These are phyloP conservation scores for Sporisorium iseilematis-ciliati DNA, from an alignment of 1,284 basidiomycete genomes.

Conservation along the genomic window DNA sequence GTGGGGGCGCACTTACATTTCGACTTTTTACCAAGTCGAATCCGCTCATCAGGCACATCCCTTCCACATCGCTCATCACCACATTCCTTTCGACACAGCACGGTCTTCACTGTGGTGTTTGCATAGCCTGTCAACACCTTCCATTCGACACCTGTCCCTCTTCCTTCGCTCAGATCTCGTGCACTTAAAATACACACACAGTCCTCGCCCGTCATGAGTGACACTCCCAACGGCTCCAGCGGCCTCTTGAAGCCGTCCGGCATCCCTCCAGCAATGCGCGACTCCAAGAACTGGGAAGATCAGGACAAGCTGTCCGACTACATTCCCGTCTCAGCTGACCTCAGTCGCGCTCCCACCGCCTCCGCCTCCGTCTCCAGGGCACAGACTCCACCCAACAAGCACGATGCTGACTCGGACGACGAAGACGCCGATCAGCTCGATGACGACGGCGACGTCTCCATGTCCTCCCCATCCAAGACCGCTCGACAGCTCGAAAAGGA, in stretches of 20 bases:
- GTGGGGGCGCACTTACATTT: background rate
- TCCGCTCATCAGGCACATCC: background rate
- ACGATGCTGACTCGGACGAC: slow-evolving; percentile 24
- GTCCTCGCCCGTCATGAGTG: slow-evolving; percentile 22
- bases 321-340: slow-evolving; percentile 55
- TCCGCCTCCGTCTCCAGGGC: slow-evolving; percentile 50
- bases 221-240: slow-evolving; percentile 35
- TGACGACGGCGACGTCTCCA: slow-evolving; percentile 35
- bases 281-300: slow-evolving; percentile 54
- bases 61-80: background rate
- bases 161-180: background rate
- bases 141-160: background rate
- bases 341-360: slow-evolving; percentile 52
- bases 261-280: slow-evolving; percentile 40
- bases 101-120: background rate
- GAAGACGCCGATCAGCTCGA: slow-evolving; percentile 43
- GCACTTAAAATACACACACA: background rate
- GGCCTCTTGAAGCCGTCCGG: slow-evolving; percentile 45
- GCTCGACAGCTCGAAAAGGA: slow-evolving; percentile 60
- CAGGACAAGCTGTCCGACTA: slow-evolving; percentile 65
- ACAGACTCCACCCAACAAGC: slow-evolving; percentile 40
- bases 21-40: background rate
- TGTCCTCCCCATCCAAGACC: slow-evolving; percentile 55
- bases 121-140: background rate
- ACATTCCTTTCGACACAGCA: slow-evolving; percentile 7